Conservation (phyloP, 306 rosid species). For the Casuarina equisetifolia region DNA sequence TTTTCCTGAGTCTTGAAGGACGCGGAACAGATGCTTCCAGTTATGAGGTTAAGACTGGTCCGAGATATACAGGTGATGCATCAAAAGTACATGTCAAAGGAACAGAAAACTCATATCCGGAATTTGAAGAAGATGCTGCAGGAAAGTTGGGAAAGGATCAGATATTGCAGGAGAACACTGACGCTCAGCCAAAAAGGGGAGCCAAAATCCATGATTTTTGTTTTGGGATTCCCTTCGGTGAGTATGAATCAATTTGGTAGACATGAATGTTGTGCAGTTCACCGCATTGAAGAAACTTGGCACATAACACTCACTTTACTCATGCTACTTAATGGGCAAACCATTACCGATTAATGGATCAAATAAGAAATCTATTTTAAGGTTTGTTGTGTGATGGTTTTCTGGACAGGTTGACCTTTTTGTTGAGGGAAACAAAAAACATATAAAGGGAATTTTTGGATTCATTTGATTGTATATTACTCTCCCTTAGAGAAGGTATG, state of each 20-base stretch:
- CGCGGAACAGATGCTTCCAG: conserved; percentile 40
- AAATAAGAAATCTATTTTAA: neutral
- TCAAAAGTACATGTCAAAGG: conserved; percentile 39
- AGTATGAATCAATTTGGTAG: conserved; percentile 31
- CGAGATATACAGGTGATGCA: conserved; percentile 44
- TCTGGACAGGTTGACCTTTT: neutral
- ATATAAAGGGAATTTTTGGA: neutral
- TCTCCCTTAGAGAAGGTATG: neutral
- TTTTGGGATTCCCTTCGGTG: conserved; percentile 94
- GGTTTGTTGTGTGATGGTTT: neutral
- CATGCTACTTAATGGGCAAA: neutral
- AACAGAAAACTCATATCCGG: conserved; percentile 36
- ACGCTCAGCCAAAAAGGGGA: conserved; percentile 38
- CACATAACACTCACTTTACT: neutral
- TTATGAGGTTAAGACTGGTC: conserved; percentile 40
- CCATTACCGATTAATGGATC: neutral
- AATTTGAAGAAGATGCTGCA: conserved; percentile 29
- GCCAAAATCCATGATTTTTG: conserved; percentile 96
- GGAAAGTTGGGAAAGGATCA: conserved; percentile 39
- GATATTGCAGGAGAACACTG: conserved; percentile 30
- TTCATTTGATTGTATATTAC: neutral
- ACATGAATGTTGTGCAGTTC: neutral
- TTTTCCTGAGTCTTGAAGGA: conserved; percentile 59
- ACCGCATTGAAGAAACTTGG: conserved; percentile 5
- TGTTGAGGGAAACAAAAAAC: neutral